Base-by-base conservation (phyloP, 148 eudicot species). In the Bassia scoparia region DNA sequence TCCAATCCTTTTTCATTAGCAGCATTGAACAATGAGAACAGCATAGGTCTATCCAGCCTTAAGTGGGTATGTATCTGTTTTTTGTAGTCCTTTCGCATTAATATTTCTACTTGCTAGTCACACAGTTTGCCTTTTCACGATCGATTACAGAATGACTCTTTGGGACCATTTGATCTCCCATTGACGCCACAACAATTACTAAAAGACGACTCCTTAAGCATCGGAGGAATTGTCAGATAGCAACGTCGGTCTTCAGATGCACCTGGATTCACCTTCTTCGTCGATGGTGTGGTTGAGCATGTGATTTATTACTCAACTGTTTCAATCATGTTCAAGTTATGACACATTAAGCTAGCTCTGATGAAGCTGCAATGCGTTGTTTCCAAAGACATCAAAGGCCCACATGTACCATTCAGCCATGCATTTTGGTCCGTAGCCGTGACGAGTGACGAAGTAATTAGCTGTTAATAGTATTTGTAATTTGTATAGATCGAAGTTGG, bases 151-250 rank as follows among this genome's bases (percentile, higher is more conserved):
- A 82, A 82, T 41, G 93, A 91, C 61, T 87, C 89, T 9, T 73
- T 81, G 76, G 91, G 89, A 49, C 85, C 93, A 6, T 87, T 86
- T 68, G 91, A 88, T 86, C 77, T 81, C 73, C 80, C 82, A 53
- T 46, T 77, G 70, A 67, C 81, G 10, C 55, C 84, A 0, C 64
- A 72, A 24, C 83, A 80, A 67, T 70, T 72, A 24, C 77, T 74
- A 56, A 78, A 83, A 54, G 83, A 76, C 20, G 89, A 80, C 72
- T 68, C 67, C 69, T n/a, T 77, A 75, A 66, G 81, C 76, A 31
- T 82, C 48, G 72, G 87, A 29, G 78, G 67, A 64, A 41, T 83
- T 63, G 71, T 86, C 46, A 55, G 78, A 73, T 86, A 80, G 73
- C 76, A 31, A 72, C 34, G 49, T 68, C 18, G 55, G 38, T 63